Base-by-base conservation (phyloP, 768 basidiomycete genomes). In the Calocybe gangraenosa region DNA sequence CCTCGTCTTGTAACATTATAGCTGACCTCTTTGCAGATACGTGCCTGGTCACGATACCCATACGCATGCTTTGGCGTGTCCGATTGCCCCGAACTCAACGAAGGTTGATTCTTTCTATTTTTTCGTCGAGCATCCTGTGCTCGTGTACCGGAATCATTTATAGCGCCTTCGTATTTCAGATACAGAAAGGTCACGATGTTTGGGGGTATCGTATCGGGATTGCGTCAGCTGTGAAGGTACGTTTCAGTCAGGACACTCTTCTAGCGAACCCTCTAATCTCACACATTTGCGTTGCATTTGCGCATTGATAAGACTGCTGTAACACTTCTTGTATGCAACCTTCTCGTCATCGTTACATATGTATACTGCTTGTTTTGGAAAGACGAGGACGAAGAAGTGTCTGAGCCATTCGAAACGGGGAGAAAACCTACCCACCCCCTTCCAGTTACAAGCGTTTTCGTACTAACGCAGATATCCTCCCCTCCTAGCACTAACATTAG, bases 21-120 rank as follows among this genome's bases (percentile, higher is more conserved):
- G 63, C 53, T 8, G 59, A 64, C 38, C 37, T 63, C n/a, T 15
- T 49, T 14, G 51, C 58, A 2, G 64, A 65, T 50, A 40, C 50
- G 9, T 51, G 49, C 20, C 54, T 64, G 0, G 51, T 63, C 22
- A 33, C 42, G 14, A 52, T 56, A n/a, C 63, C 63, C 10, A 42
- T 61, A 2, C 42, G 50, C 17, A 50, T 63, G 41, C 49, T 66
- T 10, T 56, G 60, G 57, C 47, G 36, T 11, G 44, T 61, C 39
- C 54, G 44, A 14, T 44, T 63, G 2, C 56, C 60, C 0, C 25
- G 41, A 21, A 31, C 15, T 18, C 52, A 63, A 32, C 54, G 56
- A 10, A 31, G 44, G 15, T 36, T 66, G 23, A 54, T 66, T 20
- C 42, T 59, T 2, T 21, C 49, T n/a, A 47, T 59, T n/a, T 63